Conservation (phyloP, 441 rosid species). For the Metrosideros polymorpha region DNA sequence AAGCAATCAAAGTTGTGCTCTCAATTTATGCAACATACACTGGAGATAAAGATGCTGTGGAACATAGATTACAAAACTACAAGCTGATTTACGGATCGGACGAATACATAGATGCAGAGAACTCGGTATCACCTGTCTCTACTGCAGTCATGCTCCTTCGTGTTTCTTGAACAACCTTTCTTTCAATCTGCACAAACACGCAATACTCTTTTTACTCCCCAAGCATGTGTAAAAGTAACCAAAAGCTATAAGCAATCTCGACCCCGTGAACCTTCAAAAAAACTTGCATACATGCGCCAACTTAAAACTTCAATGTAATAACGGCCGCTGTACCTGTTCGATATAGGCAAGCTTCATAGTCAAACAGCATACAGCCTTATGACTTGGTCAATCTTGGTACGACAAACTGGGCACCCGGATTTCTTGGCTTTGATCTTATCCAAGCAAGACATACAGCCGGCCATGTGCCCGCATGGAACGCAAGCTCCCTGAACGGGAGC, state of each 20-base stretch:
- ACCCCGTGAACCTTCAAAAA: not conserved
- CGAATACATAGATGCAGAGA: not conserved
- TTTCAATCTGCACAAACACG: not conserved
- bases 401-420: constrained; percentile 95
- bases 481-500: constrained; percentile 91
- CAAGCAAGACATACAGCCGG: constrained; percentile 89
- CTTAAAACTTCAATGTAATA: not conserved
- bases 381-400: constrained; percentile 71
- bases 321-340: not conserved
- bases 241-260: not conserved
- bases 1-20: not conserved
- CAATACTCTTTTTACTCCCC: not conserved
- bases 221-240: too few relatives aligned
- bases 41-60: not conserved
- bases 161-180: not conserved
- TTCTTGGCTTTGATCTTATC: constrained; percentile 76
- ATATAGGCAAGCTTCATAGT: constrained; percentile 3
- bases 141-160: not conserved
- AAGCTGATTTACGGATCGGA: not conserved
- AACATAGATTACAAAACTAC: not conserved
- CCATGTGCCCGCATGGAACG: constrained; percentile 94
- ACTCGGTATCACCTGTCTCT: not conserved
- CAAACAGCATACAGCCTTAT: constrained; percentile 69
- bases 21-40: not conserved
- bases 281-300: not conserved